phyloP scores from a whole-genome alignment of 768 basidiomycete genomes.

The Calocybe gangraenosa region DNA sequence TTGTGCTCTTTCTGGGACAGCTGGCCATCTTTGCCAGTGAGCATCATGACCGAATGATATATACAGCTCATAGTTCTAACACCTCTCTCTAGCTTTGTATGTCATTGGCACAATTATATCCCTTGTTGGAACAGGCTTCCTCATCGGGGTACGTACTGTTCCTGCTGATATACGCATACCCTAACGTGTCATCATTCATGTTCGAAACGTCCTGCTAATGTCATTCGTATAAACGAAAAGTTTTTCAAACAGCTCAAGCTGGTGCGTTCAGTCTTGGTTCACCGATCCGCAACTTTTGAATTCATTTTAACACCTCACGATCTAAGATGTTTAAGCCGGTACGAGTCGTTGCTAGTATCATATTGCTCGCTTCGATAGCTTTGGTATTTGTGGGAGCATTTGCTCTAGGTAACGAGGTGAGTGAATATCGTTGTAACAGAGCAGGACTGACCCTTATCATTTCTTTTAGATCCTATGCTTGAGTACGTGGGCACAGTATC shows the following conservation, averaged over 20 bases:
- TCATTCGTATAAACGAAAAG: too few species aligned
- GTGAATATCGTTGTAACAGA: constrained; percentile 19
- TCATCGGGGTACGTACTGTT: constrained; percentile 71
- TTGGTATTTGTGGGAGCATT: constrained; percentile 88
- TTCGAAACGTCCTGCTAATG: too few species aligned
- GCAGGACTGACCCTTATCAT: constrained; percentile 1
- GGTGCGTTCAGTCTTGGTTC: constrained; percentile 31
- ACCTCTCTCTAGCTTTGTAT: constrained; percentile 60
- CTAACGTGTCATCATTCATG: neutral
- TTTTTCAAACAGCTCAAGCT: constrained; percentile 79
- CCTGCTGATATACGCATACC: neutral
- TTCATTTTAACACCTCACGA: neutral
- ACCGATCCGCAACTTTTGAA: too few species aligned
- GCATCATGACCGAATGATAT: too few species aligned
- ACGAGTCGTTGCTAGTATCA: constrained; percentile 73
- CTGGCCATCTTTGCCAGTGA: constrained; percentile 70
- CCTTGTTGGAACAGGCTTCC: constrained; percentile 84
- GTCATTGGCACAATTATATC: constrained; percentile 77
- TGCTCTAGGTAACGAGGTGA: constrained; percentile 61
- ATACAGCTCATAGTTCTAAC: neutral
- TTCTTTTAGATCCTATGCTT: constrained; percentile 57
- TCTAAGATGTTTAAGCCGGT: constrained; percentile 92
- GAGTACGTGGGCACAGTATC: constrained; percentile 36
- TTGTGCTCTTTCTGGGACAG: constrained; percentile 71
- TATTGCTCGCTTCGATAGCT: constrained; percentile 75